These are phyloP conservation scores for Xylaria castorea DNA, from an alignment of 495 filamentous ascomycete species.

Conservation along the genomic window DNA sequence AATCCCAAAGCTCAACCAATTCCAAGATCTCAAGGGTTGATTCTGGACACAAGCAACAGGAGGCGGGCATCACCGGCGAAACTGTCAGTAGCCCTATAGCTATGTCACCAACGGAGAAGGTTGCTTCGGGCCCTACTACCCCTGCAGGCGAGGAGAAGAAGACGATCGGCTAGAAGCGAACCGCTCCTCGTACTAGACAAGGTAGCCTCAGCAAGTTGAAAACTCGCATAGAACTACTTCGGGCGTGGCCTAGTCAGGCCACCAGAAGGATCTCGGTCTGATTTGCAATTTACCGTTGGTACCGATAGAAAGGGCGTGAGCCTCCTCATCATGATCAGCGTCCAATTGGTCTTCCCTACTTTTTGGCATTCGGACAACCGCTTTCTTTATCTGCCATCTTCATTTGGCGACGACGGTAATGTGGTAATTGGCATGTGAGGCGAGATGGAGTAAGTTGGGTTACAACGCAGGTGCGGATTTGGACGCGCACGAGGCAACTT, in stretches of 20 bases:
- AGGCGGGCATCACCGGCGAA: slow-evolving; percentile 46
- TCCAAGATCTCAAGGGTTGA: slow-evolving; percentile 32
- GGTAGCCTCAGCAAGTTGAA: slow-evolving; percentile 2
- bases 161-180: slow-evolving; percentile 27
- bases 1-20: slow-evolving; percentile 26
- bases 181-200: slow-evolving; percentile 10
- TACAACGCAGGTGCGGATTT: neutral
- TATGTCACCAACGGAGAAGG: slow-evolving; percentile 38
- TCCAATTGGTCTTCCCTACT: neutral
- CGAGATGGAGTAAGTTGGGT: neutral
- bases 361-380: slow-evolving; percentile 1
- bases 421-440: neutral
- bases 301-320: too few species aligned
- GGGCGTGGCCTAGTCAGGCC: neutral
- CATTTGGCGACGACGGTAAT: neutral
- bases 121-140: slow-evolving; percentile 27
- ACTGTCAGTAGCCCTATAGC: slow-evolving; percentile 46
- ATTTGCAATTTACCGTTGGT: neutral
- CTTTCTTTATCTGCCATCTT: neutral
- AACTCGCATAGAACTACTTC: neutral
- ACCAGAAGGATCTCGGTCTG: slow-evolving; percentile 11
- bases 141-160: slow-evolving; percentile 38
- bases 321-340: neutral
- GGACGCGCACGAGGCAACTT: slow-evolving; percentile 22
- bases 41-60: slow-evolving; percentile 43